These are phyloP conservation scores for Hymenoscyphus repandus DNA, from an alignment of 2,329 filamentous ascomycete genomes.

Conservation along the genomic window DNA sequence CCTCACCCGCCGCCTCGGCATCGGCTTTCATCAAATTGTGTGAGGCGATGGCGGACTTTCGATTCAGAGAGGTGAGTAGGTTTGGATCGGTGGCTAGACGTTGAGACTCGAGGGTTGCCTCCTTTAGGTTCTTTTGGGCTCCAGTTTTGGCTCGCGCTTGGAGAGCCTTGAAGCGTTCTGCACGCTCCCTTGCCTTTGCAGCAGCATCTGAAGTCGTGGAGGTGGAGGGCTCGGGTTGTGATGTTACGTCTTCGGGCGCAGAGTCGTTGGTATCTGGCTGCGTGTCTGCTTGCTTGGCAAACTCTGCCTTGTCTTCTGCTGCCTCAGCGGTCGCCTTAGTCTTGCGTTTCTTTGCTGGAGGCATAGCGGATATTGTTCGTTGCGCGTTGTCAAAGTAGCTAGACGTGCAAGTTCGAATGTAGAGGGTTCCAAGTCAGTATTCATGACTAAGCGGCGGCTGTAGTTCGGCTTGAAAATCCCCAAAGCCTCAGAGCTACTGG, in stretches of 20 bases:
- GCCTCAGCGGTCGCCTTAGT: constrained; percentile 29
- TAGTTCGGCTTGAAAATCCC: no score
- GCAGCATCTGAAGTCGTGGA: constrained; percentile 30
- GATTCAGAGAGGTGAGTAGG: constrained; percentile 71
- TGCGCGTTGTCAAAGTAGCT: background rate
- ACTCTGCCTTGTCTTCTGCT: constrained; percentile 10
- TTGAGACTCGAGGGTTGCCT: constrained; percentile 77
- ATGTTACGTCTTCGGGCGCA: constrained; percentile 7
- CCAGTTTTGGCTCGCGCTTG: constrained; percentile 74
- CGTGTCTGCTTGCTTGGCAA: background rate
- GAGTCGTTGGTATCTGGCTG: background rate
- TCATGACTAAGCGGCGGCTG: background rate
- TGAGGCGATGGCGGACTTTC: constrained; percentile 79
- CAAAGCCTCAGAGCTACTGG: background rate
- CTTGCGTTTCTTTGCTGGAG: constrained; percentile 43
- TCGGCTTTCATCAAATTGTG: constrained; percentile 94
- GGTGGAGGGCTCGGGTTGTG: constrained; percentile 17
- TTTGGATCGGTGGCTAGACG: constrained; percentile 72
- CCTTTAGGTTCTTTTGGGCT: constrained; percentile 71
- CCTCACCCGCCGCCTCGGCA: constrained; percentile 75
- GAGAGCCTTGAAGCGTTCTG: constrained; percentile 81
- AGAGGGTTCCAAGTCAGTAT: background rate
- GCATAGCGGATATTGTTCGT: constrained; percentile 30
- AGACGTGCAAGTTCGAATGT: background rate
- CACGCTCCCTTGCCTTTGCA: constrained; percentile 56